A percentile compares a stretch with the other conserved stretches of the same genome.
Conservation (phyloP, 495 filamentous ascomycete species). For the Penicillium maclennaniae region DNA sequence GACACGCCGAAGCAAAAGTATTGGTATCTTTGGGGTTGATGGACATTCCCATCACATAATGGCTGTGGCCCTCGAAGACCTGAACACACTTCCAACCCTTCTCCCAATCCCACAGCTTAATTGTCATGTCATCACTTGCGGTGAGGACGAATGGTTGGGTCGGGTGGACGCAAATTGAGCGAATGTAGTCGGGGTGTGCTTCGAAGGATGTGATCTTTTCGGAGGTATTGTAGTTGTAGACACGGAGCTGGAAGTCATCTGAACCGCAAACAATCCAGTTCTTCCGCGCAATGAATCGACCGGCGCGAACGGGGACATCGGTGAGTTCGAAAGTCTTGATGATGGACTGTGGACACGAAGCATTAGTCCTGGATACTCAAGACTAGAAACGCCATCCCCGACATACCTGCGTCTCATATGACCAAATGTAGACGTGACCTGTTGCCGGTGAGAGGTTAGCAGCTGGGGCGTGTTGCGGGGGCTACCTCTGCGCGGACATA, state of each 20-base stretch:
- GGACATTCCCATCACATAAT: constrained; percentile 99
- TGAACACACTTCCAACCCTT: constrained; percentile 97
- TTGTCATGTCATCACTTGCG: constrained; percentile 98
- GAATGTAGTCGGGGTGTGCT: constrained; percentile 98
- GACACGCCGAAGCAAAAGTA: constrained; percentile 92
- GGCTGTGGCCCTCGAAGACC: constrained; percentile 95
- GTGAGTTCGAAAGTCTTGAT: constrained; percentile 99
- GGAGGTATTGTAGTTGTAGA: constrained; percentile 99
- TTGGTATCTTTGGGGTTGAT: constrained; percentile 99
- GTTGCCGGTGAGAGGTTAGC: constrained; percentile 22
- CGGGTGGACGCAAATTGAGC: constrained; percentile 94
- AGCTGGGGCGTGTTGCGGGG: constrained; percentile 8
- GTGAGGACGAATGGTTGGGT: constrained; percentile 95
- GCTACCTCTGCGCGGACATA: constrained; percentile 36
- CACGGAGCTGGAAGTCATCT: constrained; percentile 95
- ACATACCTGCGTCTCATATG: constrained; percentile 84
- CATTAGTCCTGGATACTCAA: constrained; percentile 8
- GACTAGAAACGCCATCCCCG: background rate
- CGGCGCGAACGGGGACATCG: constrained; percentile 95
- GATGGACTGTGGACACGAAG: constrained; percentile 55
- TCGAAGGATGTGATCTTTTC: constrained; percentile 99
- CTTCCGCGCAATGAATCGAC: constrained; percentile 94
- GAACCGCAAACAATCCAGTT: constrained; percentile 99
- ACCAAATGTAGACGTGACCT: constrained; percentile 99
- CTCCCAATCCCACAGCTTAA: constrained; percentile 99